phyloP scores from a whole-genome alignment of 768 basidiomycete genomes.

The Auriscalpium vulgare region DNA sequence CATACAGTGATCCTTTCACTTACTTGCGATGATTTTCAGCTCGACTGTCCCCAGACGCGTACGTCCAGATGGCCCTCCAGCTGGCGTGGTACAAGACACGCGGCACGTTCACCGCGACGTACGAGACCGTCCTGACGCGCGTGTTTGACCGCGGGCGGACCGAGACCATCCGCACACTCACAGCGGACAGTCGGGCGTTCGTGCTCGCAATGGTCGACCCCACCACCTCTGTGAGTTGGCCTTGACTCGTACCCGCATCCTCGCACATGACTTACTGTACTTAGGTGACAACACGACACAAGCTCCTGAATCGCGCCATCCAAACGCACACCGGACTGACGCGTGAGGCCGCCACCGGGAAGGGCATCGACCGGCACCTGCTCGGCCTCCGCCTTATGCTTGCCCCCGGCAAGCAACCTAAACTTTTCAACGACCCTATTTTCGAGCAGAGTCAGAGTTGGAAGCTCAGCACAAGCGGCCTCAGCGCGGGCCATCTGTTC shows the following conservation, averaged over 20 bases:
- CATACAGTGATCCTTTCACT: not conserved
- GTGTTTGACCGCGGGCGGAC: slow-evolving; percentile 84
- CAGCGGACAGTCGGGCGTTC: slow-evolving; percentile 65
- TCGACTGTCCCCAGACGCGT: slow-evolving; percentile 67
- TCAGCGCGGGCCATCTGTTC: slow-evolving; percentile 82
- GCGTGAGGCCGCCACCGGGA: slow-evolving; percentile 70
- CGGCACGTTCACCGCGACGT: slow-evolving; percentile 72
- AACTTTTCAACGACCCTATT: slow-evolving; percentile 70
- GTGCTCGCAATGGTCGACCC: slow-evolving; percentile 68
- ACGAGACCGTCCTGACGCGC: slow-evolving; percentile 87
- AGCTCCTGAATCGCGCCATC: slow-evolving; percentile 59
- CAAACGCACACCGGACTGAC: slow-evolving; percentile 64
- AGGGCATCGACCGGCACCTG: slow-evolving; percentile 87
- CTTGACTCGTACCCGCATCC: no score
- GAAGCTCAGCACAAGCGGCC: slow-evolving; percentile 85
- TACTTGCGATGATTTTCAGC: slow-evolving; percentile 25
- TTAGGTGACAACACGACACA: slow-evolving; percentile 26
- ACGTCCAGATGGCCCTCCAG: slow-evolving; percentile 86
- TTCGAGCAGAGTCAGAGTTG: slow-evolving; percentile 72
- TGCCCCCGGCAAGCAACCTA: slow-evolving; percentile 38
- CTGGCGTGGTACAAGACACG: slow-evolving; percentile 83
- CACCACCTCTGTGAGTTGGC: slow-evolving; percentile 34
- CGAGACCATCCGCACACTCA: slow-evolving; percentile 78
- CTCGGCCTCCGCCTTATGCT: slow-evolving; percentile 72
- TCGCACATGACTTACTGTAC: no score